A percentile compares a stretch with the other conserved stretches of the same genome.
These are phyloP conservation scores for Chytriomyces sp. DNA, from an alignment of 192 early-diverging fungal species.

Conservation along the genomic window DNA sequence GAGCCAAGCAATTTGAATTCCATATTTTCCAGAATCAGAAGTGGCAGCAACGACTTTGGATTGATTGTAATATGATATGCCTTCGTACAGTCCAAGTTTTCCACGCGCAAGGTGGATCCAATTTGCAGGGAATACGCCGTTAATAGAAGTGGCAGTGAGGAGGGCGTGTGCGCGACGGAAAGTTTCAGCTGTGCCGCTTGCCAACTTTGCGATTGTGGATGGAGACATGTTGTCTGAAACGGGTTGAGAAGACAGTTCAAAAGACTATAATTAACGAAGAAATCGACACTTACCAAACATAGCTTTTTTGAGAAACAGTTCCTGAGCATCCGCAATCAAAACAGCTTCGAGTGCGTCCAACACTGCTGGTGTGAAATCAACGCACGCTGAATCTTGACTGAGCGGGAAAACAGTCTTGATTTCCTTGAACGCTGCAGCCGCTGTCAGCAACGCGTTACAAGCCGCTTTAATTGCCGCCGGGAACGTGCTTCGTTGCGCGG, in stretches of 20 bases:
- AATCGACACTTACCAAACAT: not conserved
- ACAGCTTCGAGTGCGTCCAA: not conserved
- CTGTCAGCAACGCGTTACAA: not conserved
- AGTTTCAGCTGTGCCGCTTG: not conserved
- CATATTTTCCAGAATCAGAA: not conserved
- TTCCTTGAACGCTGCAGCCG: not conserved
- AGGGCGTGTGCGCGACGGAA: not conserved
- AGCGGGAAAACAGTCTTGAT: not conserved
- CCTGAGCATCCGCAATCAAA: not conserved
- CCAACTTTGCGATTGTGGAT: not conserved
- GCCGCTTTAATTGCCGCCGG: not conserved
- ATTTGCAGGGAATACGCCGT: not conserved
- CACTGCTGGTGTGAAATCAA: not conserved
- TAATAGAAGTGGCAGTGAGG: not conserved
- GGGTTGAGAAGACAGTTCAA: not conserved
- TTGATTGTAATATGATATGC: constrained; percentile 6
- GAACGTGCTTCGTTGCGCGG: not conserved
- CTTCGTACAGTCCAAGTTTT: not conserved
- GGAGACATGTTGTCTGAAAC: not conserved
- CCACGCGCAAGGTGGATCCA: not conserved
- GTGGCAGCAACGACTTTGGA: not conserved
- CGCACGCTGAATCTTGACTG: not conserved
- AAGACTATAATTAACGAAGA: not conserved
- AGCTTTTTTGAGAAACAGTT: not conserved
- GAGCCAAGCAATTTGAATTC: not conserved